A percentile compares a stretch with the other conserved stretches of the same genome.
Evolutionary conservation across 208 protist species (phyloP).

Genomic region (Trypanosoma platydactyli): DNA sequence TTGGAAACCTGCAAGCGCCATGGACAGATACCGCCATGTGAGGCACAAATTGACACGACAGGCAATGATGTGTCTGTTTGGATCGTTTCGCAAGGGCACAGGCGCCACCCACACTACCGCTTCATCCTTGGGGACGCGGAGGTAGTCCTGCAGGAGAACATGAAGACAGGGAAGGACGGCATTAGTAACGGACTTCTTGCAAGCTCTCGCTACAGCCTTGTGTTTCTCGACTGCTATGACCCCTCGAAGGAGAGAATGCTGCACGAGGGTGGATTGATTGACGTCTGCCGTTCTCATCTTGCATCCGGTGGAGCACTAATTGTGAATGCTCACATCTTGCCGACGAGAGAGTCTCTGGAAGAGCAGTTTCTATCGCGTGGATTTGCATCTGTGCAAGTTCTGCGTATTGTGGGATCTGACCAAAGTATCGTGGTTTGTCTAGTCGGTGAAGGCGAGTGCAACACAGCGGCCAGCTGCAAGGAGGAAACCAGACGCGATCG

Average conservation of each 20-base stretch:
- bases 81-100: constrained; percentile 10
- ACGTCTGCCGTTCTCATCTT: constrained; percentile 52
- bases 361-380: constrained; percentile 41
- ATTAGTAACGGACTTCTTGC: background rate
- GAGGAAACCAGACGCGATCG: background rate
- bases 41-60: background rate
- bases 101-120: constrained; percentile 32
- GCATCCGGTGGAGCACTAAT: constrained; percentile 55
- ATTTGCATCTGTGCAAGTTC: constrained; percentile 68
- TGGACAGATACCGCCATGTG: constrained; percentile 44
- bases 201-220: constrained; percentile 52
- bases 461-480: background rate
- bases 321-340: constrained; percentile 78
- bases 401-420: constrained; percentile 59
- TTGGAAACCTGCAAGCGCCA: constrained; percentile 49
- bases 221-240: constrained; percentile 88
- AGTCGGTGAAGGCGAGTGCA: background rate
- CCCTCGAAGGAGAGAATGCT: constrained; percentile 71
- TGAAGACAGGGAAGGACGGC: background rate
- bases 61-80: constrained; percentile 7
- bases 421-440: constrained; percentile 66
- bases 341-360: constrained; percentile 27
- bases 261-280: constrained; percentile 53
- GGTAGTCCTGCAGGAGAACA: constrained; percentile 33
- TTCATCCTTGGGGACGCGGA: constrained; percentile 56